phyloP scores from a whole-genome alignment of 2,329 filamentous ascomycete species.

The Neopestalotiopsis sp. region DNA sequence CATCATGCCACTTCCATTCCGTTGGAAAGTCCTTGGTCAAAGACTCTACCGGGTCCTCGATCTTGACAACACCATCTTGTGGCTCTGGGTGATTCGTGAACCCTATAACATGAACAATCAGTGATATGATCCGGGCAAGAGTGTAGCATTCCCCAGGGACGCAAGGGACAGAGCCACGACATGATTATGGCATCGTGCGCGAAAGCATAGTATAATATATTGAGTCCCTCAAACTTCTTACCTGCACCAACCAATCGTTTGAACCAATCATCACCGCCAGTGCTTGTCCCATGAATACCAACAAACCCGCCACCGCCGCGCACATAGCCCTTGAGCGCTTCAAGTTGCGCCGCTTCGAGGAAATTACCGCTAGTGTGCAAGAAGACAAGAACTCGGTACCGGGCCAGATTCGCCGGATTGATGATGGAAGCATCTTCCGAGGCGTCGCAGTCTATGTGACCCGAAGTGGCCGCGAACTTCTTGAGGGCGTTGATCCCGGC shows the following conservation, averaged over 20 bases:
- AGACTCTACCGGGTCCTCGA: slow-evolving; percentile 37
- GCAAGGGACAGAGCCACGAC: too few species aligned
- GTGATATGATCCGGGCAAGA: neutral
- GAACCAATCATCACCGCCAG: slow-evolving; percentile 42
- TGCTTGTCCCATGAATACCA: slow-evolving; percentile 45
- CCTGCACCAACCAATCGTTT: slow-evolving; percentile 31
- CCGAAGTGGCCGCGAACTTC: slow-evolving; percentile 32
- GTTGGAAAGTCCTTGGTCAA: slow-evolving; percentile 31
- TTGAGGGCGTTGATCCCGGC: slow-evolving; percentile 40
- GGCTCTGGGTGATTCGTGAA: slow-evolving; percentile 46
- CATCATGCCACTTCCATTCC: slow-evolving; percentile 42
- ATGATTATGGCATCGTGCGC: too few species aligned
- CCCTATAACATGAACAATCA: slow-evolving; percentile 26
- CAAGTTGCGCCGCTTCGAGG: slow-evolving; percentile 38
- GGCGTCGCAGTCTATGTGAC: slow-evolving; percentile 37
- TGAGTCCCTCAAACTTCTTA: neutral
- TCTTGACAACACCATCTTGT: slow-evolving; percentile 37
- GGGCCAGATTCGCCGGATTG: slow-evolving; percentile 33
- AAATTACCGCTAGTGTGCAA: slow-evolving; percentile 46
- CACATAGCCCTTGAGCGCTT: slow-evolving; percentile 40
- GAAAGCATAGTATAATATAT: neutral
- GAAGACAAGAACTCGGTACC: slow-evolving; percentile 43
- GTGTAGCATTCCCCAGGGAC: too few species aligned
- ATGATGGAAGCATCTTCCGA: slow-evolving; percentile 44
- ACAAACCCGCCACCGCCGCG: slow-evolving; percentile 44